These are phyloP conservation scores for Phlebiopsis gigantea DNA, from an alignment of 768 basidiomycete genomes.

Conservation along the genomic window DNA sequence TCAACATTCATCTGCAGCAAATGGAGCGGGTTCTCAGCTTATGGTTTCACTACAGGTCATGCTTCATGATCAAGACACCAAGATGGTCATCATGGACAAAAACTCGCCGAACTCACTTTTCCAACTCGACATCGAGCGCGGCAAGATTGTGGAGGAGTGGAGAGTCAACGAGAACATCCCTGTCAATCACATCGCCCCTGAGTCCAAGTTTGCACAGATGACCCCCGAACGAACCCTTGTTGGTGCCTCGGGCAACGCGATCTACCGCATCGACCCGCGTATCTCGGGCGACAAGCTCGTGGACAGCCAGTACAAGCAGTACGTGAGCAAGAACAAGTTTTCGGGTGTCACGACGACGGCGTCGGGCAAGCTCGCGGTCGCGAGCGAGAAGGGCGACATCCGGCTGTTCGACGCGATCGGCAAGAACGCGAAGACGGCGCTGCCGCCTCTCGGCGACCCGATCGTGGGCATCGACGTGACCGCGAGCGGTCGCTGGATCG, in stretches of 20 bases:
- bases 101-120: conserved; percentile 76
- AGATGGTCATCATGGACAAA: conserved; percentile 91
- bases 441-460: conserved; percentile 92
- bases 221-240: conserved; percentile 91
- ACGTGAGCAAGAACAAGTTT: conserved; percentile 91
- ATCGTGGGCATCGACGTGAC: conserved; percentile 94
- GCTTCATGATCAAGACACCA: conserved; percentile 94
- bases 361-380: conserved; percentile 83
- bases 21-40: too few relatives aligned
- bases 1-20: not conserved
- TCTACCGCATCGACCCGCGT: conserved; percentile 98
- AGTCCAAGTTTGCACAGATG: conserved; percentile 92
- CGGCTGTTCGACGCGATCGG: conserved; percentile 92
- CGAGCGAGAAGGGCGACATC: conserved; percentile 95
- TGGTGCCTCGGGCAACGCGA: conserved; percentile 87
- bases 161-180: conserved; percentile 88
- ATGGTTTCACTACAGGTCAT: conserved; percentile 57
- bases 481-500: conserved; percentile 88
- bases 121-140: conserved; percentile 88
- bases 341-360: conserved; percentile 89
- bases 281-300: conserved; percentile 90
- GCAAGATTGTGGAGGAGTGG: conserved; percentile 98
- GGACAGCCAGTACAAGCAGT: conserved; percentile 93
- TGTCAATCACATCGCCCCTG: conserved; percentile 87
- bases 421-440: conserved; percentile 97